Base-by-base conservation (phyloP, 2,329 filamentous ascomycete genomes). In the Fusarium nematophilum region DNA sequence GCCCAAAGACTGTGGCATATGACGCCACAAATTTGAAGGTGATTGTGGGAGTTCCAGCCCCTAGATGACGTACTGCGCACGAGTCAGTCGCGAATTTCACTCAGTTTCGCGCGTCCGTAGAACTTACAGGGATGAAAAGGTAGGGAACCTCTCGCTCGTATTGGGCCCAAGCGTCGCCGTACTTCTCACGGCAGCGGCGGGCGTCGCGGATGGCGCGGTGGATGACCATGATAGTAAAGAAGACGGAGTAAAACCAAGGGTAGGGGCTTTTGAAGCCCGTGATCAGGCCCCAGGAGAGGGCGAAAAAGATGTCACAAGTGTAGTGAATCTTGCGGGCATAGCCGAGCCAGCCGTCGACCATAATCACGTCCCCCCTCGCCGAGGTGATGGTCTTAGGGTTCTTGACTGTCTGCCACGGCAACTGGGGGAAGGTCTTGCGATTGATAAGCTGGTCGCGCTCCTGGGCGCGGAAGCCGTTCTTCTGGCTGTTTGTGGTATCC, bases 401-500 rank as follows among this genome's bases (percentile, higher is more conserved):
- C 66, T 91, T 78, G 57, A 97, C 76, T 5, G 88, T 89, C 75
- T 91, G 90, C 89, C 92, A 97, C 7, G 92, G 92, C n/a, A 97
- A 84, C 75, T 94, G 91, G 5, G 93, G 93, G 80, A 97, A 96
- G 3, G 92, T 89, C 68, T 89, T 91, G 68, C 93, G 90, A 73
- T 86, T 80, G 46, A 89, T 76, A 46, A 84, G 72, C 34, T 87
- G 88, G 57, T 92, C 92, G 57, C 89, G 86, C 78, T 96, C 91
- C 76, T 87, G 83, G 64, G 90, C 86, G 50, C 93, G 88, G 86
- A 94, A 97, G 62, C 90, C 88, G 79, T 96, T 97, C 86, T 97
- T 97, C 78, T 97, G 93, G 71, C 87, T 92, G 80, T 96, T 96
- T 77, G 87, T 89, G 34, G 92, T 95, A 72, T 96, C 93, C 92